Base-by-base conservation (phyloP, 2,329 filamentous ascomycete genomes). In the Diaporthe capsici region DNA sequence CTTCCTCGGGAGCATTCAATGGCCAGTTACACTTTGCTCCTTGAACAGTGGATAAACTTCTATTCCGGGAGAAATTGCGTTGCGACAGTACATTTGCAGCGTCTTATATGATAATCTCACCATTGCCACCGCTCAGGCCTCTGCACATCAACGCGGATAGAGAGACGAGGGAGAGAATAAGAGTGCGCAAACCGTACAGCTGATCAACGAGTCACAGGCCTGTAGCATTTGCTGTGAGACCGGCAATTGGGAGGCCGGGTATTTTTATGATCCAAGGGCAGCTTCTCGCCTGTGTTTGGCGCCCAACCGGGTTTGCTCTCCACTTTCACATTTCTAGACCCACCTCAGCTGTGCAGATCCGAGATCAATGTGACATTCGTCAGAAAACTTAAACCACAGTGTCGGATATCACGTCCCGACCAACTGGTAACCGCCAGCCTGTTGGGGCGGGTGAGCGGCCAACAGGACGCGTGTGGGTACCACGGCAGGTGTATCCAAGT, bases 331-430 rank as follows among this genome's bases (percentile, higher is more conserved):
- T 44, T 57, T 47, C 34, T 25, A 53, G 67, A 71, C 72, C 60
- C 68, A 65, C 60, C 17, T 57, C 75, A 74, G 60, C 44, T 65
- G 67, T 57, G 75, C 75, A 76, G 73, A 75, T 76, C 75, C 73
- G 63, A 67, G 61, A 75, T 72, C 74, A 71, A 70, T 74, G 57
- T 44, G 65, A 60, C 72, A 61, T 39, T 67, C 53, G 44, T 58
- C 53, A 63, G 55, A 42, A 75, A 76, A 76, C 75, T 71, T 76
- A 72, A 70, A 76, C 73, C 75, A 67, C 75, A 76, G 60, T 72
- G 75, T 60, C 71, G 75, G 75, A 71, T 73, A 55, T 65, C 25
- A 20, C 17, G 71, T 65, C 71, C 71, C 71, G 71, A 57, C 47
- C 60, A 73, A 55, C 71, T 60, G 71, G 71, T 73, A 73, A 73